Conservation (phyloP, 1,139 yeast species). For the Casaregolazyma suthepensis region DNA sequence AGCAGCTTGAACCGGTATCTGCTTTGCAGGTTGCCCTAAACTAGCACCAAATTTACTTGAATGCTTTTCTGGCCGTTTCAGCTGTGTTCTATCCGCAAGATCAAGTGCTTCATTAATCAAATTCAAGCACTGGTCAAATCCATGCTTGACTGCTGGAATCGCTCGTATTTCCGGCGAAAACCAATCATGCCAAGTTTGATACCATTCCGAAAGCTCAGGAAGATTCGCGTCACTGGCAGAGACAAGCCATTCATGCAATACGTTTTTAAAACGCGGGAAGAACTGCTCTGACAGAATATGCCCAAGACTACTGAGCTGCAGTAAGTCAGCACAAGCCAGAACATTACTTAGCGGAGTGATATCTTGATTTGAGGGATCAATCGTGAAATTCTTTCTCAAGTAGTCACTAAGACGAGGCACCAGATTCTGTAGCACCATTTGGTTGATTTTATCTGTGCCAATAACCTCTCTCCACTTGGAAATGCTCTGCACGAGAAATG, state of each 20-base stretch:
- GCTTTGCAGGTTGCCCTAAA: background rate
- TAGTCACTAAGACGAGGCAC: slow-evolving; percentile 33
- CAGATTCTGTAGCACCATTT: slow-evolving; percentile 25
- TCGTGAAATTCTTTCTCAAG: slow-evolving; percentile 22
- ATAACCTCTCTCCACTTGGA: slow-evolving; percentile 36
- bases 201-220: slow-evolving; percentile 30
- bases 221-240: slow-evolving; percentile 15
- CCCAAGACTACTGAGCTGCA: slow-evolving; percentile 20
- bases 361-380: slow-evolving; percentile 32
- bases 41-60: background rate
- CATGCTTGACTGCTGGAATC: slow-evolving; percentile 21
- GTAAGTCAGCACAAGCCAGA: slow-evolving; percentile 4
- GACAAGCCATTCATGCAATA: slow-evolving; percentile 29
- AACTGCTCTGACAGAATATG: slow-evolving; percentile 27
- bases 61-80: background rate
- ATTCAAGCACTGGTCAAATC: slow-evolving; percentile 29
- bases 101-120: slow-evolving; percentile 33
- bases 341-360: slow-evolving; percentile 21
- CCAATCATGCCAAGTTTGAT: slow-evolving; percentile 28
- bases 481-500: slow-evolving; percentile 29
- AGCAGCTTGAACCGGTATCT: background rate
- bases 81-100: slow-evolving; percentile 8
- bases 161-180: slow-evolving; percentile 24
- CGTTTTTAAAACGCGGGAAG: slow-evolving; percentile 32
- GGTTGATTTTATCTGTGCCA: slow-evolving; percentile 30